phyloP scores from a whole-genome alignment of 2,329 filamentous ascomycete genomes.

The Colletotrichum caudatum region DNA sequence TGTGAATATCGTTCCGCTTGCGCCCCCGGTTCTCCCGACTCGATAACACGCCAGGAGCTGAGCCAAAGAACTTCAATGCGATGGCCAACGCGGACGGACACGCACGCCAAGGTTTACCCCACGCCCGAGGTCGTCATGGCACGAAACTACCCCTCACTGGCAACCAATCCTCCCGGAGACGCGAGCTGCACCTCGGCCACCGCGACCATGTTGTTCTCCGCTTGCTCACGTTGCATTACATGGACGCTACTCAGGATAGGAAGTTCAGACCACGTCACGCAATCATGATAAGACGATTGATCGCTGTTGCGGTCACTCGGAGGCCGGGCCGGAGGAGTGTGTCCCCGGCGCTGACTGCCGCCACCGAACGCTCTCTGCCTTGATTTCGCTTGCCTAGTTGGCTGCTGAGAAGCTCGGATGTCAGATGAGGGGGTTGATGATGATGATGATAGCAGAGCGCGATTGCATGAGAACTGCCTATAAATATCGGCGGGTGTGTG shows the following conservation, averaged over 20 bases:
- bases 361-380: background rate
- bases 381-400: background rate
- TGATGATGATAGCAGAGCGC: background rate
- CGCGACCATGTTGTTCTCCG: constrained; percentile 11
- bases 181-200: background rate
- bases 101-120: constrained; percentile 32
- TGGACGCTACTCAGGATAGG: constrained; percentile 24
- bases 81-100: background rate
- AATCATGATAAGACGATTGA: constrained; percentile 11
- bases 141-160: constrained; percentile 8
- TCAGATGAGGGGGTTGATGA: constrained; percentile 8
- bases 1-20: background rate
- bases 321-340: background rate
- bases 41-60: background rate
- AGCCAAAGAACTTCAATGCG: background rate
- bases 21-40: no score
- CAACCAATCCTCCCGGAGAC: constrained; percentile 7
- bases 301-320: background rate
- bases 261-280: constrained; percentile 16
- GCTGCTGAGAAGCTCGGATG: background rate
- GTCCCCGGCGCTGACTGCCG: background rate
- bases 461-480: background rate
- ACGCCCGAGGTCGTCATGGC: constrained; percentile 13
- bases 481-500: background rate
- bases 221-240: constrained; percentile 25